A percentile compares a stretch with the other conserved stretches of the same genome.
These are phyloP conservation scores for Asparagopsis taxiformis DNA, from an alignment of 31 red algal species.

Conservation along the genomic window DNA sequence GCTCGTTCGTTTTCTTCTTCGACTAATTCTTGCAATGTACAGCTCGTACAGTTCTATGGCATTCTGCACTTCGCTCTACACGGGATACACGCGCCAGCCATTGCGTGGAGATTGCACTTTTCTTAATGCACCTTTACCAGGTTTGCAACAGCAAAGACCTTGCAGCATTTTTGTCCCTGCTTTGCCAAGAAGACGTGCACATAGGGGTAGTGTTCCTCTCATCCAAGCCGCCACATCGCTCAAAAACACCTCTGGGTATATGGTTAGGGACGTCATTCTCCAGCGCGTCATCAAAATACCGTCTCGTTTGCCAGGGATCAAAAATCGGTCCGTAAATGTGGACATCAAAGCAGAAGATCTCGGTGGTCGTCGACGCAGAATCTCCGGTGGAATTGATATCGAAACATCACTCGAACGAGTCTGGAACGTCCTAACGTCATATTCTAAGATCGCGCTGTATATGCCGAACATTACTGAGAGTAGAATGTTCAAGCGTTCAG, in stretches of 20 bases:
- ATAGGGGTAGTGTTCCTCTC: too few species aligned
- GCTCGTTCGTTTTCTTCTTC: too few species aligned
- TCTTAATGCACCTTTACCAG: too few species aligned
- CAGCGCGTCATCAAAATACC: conserved; percentile 17
- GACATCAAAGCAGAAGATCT: conserved; percentile 45
- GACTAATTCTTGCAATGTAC: too few species aligned
- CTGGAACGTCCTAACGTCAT: conserved; percentile 89
- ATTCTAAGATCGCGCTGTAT: conserved; percentile 62
- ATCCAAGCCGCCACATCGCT: background rate
- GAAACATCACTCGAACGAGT: conserved; percentile 51
- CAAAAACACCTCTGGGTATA: background rate
- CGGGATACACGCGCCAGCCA: too few species aligned
- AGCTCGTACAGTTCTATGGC: too few species aligned
- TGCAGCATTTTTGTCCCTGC: too few species aligned
- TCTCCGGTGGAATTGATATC: conserved; percentile 54
- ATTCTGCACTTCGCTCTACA: too few species aligned
- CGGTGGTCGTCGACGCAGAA: conserved; percentile 53
- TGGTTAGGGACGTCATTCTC: background rate
- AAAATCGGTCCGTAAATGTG: conserved; percentile 17
- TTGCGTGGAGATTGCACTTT: too few species aligned
- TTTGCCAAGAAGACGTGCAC: too few species aligned
- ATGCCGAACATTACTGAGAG: conserved; percentile 85
- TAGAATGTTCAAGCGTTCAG: background rate
- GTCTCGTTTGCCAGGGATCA: conserved; percentile 14
- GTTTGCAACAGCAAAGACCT: too few species aligned